A percentile compares a stretch with the other conserved stretches of the same genome.
Conservation (phyloP, 495 filamentous ascomycete genomes). For the Penicillium verhagenii region DNA sequence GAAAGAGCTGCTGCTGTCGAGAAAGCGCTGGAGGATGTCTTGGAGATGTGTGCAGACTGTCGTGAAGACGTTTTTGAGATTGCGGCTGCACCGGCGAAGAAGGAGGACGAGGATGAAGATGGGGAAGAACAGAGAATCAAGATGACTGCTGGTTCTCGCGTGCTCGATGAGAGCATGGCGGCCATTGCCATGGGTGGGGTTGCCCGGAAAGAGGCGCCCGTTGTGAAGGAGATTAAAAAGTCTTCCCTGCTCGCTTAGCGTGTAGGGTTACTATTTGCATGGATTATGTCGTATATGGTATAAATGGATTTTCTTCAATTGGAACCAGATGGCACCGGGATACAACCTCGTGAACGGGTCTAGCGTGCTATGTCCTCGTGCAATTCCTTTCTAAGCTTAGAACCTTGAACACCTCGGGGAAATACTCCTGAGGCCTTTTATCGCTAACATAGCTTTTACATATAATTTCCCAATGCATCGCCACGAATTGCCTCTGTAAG, state of each 20-base stretch:
- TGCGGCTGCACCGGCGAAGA: slow-evolving; percentile 11
- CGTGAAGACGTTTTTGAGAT: slow-evolving; percentile 66
- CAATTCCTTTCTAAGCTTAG: not conserved
- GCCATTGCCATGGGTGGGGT: slow-evolving; percentile 22
- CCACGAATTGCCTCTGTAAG: not conserved
- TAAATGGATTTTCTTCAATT: too few species aligned
- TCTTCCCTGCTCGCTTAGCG: slow-evolving; percentile 53
- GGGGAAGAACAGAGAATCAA: slow-evolving; percentile 23
- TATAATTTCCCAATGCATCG: too few species aligned
- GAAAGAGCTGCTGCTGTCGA: slow-evolving; percentile 81
- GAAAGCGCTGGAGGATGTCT: slow-evolving; percentile 65
- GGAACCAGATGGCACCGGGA: too few species aligned
- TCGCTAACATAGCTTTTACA: not conserved
- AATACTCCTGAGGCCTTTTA: not conserved
- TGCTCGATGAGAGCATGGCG: slow-evolving; percentile 42
- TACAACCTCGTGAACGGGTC: not conserved
- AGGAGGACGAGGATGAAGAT: slow-evolving; percentile 13
- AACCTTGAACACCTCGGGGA: too few species aligned
- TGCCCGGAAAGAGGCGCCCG: slow-evolving; percentile 35
- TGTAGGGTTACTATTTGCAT: not conserved
- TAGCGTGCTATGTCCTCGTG: not conserved
- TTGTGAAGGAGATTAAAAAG: slow-evolving; percentile 48
- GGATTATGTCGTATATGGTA: slow-evolving; percentile 5
- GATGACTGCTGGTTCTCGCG: slow-evolving; percentile 35
- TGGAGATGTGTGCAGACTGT: slow-evolving; percentile 61